Percentiles rank a stretch among this genome's conserved stretches.
Evolutionary conservation across 768 basidiomycete species (phyloP).

Genomic region (Hemileccinum rubropunctum): DNA sequence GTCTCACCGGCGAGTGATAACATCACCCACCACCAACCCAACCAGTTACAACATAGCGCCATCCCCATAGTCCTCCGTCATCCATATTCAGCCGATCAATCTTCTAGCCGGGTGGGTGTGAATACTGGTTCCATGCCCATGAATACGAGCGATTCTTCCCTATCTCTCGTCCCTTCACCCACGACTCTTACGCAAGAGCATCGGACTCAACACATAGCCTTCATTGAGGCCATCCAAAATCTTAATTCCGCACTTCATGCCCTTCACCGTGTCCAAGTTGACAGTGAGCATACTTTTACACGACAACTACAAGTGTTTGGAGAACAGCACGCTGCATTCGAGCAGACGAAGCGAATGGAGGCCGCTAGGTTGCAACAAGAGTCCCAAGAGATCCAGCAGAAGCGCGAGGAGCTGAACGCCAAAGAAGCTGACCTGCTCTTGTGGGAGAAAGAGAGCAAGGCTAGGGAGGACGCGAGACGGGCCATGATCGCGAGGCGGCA

Average conservation of each 20-base stretch:
- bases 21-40: not conserved
- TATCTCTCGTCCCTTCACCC: not conserved
- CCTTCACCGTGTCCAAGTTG: slow-evolving; percentile 12
- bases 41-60: not conserved
- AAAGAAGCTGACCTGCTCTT: slow-evolving; percentile 19
- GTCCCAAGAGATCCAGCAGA: slow-evolving; percentile 17
- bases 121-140: not conserved
- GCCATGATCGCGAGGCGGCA: slow-evolving; percentile 18
- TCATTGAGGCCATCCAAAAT: slow-evolving; percentile 14
- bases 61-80: slow-evolving; percentile 1
- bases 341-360: slow-evolving; percentile 15
- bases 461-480: slow-evolving; percentile 25
- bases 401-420: slow-evolving; percentile 16
- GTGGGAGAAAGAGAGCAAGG: slow-evolving; percentile 23
- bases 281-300: slow-evolving; percentile 15
- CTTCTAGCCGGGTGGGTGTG: not conserved
- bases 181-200: slow-evolving; percentile 7
- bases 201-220: slow-evolving; percentile 3
- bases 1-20: not conserved
- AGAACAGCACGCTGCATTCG: slow-evolving; percentile 21
- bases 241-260: slow-evolving; percentile 6
- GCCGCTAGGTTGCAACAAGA: slow-evolving; percentile 19
- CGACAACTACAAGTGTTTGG: slow-evolving; percentile 12
- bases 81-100: slow-evolving; percentile 10
- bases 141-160: not conserved